Percentiles rank a stretch among this genome's conserved stretches.
Evolutionary conservation across 257 asterid species (phyloP).

Genomic region (Cynanchum wilfordii): DNA sequence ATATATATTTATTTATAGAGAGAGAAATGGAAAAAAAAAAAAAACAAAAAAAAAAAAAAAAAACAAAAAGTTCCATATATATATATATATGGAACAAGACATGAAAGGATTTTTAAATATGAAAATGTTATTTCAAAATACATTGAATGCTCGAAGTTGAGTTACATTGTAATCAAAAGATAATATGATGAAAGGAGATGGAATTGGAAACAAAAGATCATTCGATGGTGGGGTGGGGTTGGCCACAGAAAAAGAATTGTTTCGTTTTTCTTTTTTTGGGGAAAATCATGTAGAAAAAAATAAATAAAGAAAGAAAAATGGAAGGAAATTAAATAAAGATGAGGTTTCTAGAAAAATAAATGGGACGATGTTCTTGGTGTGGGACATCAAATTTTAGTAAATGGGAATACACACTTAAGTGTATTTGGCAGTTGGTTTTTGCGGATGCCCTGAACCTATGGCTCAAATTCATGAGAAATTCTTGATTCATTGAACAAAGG

Average conservation of each 20-base stretch:
- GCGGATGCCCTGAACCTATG: not conserved
- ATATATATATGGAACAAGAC: not conserved
- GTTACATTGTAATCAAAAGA: not conserved
- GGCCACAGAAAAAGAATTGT: not conserved
- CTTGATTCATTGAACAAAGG: slow-evolving; percentile 1
- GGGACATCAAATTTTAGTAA: not conserved
- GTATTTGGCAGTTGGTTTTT: not conserved
- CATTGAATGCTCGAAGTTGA: not conserved
- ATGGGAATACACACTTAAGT: not conserved
- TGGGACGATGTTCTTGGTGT: not conserved
- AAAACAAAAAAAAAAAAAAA: too few relatives aligned
- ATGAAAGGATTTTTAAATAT: not conserved
- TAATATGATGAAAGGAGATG: not conserved
- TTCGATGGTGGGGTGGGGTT: not conserved
- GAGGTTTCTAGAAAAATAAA: not conserved
- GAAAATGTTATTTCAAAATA: not conserved
- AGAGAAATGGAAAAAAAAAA: too few relatives aligned
- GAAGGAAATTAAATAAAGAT: not conserved
- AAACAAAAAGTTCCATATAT: not conserved
- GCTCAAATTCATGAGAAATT: not conserved
- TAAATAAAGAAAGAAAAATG: too few relatives aligned
- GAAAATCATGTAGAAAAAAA: not conserved
- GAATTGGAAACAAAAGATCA: not conserved
- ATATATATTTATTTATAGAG: too few relatives aligned
- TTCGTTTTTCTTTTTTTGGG: not conserved